Evolutionary conservation across 176 grass and related monocot species (phyloP), one percentile per base, ranked within the genome.

Genomic region (Triticum dicoccoides): DNA sequence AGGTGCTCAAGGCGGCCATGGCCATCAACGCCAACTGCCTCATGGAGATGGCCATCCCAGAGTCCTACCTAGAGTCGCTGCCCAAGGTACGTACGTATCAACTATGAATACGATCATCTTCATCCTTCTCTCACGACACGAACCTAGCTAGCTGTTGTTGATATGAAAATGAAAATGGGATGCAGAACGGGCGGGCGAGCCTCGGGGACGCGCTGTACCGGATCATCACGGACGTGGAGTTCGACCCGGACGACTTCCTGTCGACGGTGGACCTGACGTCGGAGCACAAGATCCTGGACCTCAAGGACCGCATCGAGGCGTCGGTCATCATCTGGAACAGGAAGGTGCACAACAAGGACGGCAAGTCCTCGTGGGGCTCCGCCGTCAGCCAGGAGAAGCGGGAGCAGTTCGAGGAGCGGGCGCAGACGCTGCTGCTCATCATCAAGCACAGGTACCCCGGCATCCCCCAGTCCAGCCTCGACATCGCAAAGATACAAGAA

Each of bases 11-110:
- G 82, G 93, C 93, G 23, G 96, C 96, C 11, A 95, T 98, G 96
- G 96, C 96, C 67, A 98, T 98, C 83, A 98, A 98, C 82, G 96
- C 96, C 80, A 94, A 98, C 86, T 92, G 94, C 91, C 88, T 98
- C 47, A 94, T 95, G 80, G 96, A 98, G 86, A 95, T 98, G 96
- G 81, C 38, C 65, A 95, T 98, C 59, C 96, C 96, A 2, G 93
- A 98, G 73, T 81, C 82, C n/a, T 98, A 95, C 18, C 86, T 95
- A 2, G 93, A 95, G 14, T 64, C 88, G 24, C 96, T 98, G 41
- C 93, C 96, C 18, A 98, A 98, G 93, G 96, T 98, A 25, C 54
- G 5, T 8, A 17, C 29, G 39, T 38, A 38, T 38, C 6, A 8
- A 38, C 37, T 38, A 47, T 47, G 44, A 12, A 12, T 51, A 17